Evolutionary conservation across 345 rosid species (phyloP), one percentile per base, ranked within the genome.

Genomic region (Erysimum cheiranthoides): DNA sequence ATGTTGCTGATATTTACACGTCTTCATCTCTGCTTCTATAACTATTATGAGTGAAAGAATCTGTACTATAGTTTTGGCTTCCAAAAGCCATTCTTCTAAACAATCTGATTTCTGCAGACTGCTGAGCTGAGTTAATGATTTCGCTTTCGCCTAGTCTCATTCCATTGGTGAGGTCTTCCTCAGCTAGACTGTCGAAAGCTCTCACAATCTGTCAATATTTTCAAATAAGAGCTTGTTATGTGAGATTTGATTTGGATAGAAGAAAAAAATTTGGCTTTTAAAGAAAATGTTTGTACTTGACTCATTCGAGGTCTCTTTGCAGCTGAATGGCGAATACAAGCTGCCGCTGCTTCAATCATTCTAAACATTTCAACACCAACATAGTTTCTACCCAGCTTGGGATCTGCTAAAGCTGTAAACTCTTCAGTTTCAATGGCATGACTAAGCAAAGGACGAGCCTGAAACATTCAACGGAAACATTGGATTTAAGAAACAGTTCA

Each of bases 371-470:
- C 93, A 50, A 82, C 71, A 49, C 80, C 90, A 53, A 80, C 78
- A 75, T 85, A 92, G 71, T 88, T 86, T 66, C 80, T 79, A 49
- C 73, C 90, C 7, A 94, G 92, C 84, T 85, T 86, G 34, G 97
- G 93, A 79, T 94, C 99, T 66, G 72, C 88, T 82, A 94, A 67
- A 59, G 79, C 73, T 10, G 82, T 84, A 71, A 86, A 88, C 28
- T 87, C 87, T 62, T 86, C 86, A 11, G 81, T 83, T 30, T 89
- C 96, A 11, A 88, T 80, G 16, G 90, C 96, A 43, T 85, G 86
- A 73, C 85, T 86, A 66, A 94, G 87, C 81, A 92, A 82, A 60
- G 96, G 99, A 27, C 99, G 97, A 38, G 99, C 96, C 99, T 94
- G 78, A 45, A 61, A 78, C 57, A 57, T 32, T 43, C 32, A 77